A percentile compares a stretch with the other conserved stretches of the same genome.
Evolutionary conservation across 441 rosid genomes (phyloP).

Genomic region (Erodium chrysanthum): DNA sequence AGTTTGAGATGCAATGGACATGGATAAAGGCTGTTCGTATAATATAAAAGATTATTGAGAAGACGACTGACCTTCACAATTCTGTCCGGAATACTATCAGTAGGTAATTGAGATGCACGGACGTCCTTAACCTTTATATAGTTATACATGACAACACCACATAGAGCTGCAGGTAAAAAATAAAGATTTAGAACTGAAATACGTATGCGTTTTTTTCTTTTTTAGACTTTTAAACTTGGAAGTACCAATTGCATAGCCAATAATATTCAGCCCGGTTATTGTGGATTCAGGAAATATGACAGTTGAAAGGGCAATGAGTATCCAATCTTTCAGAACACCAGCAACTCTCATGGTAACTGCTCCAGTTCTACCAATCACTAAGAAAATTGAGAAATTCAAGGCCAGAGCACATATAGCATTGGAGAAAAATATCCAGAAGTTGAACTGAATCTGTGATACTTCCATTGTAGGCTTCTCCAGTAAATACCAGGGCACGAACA

Average conservation of each 20-base stretch:
- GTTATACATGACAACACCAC: constrained; percentile 97
- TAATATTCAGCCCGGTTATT: constrained; percentile 84
- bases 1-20: not conserved
- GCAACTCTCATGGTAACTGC: constrained; percentile 97
- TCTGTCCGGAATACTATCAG: constrained; percentile 69
- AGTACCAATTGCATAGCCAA: constrained; percentile 93
- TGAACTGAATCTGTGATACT: constrained; percentile 82
- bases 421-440: constrained; percentile 97
- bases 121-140: constrained; percentile 83
- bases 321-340: constrained; percentile 99
- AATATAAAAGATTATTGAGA: not conserved
- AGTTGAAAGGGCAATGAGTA: constrained; percentile 98
- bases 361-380: constrained; percentile 96
- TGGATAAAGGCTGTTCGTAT: not conserved
- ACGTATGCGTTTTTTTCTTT: no score
- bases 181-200: not conserved
- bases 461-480: constrained; percentile 85
- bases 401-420: constrained; percentile 94
- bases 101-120: constrained; percentile 57
- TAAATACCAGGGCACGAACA: constrained; percentile 87
- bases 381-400: constrained; percentile 87
- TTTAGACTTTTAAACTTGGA: not conserved
- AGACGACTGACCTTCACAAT: constrained; percentile 46
- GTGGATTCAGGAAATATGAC: constrained; percentile 90
- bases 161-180: constrained; percentile 48